A percentile compares a stretch with the other conserved stretches of the same genome.
phyloP scores from a whole-genome alignment of 192 early-diverging fungal genomes.

The Podila epigama region DNA sequence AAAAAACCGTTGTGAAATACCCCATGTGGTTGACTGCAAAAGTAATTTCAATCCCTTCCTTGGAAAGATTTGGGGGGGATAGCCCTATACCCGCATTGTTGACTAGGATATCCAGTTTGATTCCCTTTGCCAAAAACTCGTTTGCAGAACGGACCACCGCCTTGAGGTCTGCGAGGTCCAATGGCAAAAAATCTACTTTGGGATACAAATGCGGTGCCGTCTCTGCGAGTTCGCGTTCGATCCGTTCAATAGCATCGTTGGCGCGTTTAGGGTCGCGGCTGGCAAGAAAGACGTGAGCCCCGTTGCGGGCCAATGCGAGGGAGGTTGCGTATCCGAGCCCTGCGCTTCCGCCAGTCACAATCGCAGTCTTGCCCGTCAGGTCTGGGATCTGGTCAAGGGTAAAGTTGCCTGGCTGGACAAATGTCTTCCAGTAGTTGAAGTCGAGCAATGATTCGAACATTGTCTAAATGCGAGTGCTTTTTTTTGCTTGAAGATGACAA shows the following conservation, averaged over 20 bases:
- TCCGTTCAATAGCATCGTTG: slow-evolving; percentile 18
- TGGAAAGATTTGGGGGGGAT: slow-evolving; percentile 22
- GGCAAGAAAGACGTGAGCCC: slow-evolving; percentile 47
- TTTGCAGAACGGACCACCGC: slow-evolving; percentile 34
- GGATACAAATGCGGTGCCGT: slow-evolving; percentile 38
- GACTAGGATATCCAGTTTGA: slow-evolving; percentile 56
- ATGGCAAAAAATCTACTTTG: slow-evolving; percentile 38
- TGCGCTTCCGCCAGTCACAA: slow-evolving; percentile 58
- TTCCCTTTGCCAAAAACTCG: slow-evolving; percentile 37
- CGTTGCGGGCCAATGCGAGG: slow-evolving; percentile 28
- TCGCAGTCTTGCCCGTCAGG: slow-evolving; percentile 50
- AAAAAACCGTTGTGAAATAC: slow-evolving; percentile 1
- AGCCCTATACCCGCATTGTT: slow-evolving; percentile 39
- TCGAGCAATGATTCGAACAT: slow-evolving; percentile 35
- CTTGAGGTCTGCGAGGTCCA: slow-evolving; percentile 41
- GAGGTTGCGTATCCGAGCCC: slow-evolving; percentile 52
- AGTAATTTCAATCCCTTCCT: slow-evolving; percentile 15
- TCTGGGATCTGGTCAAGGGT: slow-evolving; percentile 45
- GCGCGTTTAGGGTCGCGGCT: slow-evolving; percentile 16
- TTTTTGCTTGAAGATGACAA: too few relatives aligned
- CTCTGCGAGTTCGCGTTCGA: slow-evolving; percentile 41
- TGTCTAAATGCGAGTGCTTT: too few relatives aligned
- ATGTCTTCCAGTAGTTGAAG: slow-evolving; percentile 41
- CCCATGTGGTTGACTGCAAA: slow-evolving; percentile 45
- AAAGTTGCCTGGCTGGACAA: slow-evolving; percentile 9